Conservation (phyloP, 108 stramenopile genomes). For the Cyclostephanos tholiformis region DNA sequence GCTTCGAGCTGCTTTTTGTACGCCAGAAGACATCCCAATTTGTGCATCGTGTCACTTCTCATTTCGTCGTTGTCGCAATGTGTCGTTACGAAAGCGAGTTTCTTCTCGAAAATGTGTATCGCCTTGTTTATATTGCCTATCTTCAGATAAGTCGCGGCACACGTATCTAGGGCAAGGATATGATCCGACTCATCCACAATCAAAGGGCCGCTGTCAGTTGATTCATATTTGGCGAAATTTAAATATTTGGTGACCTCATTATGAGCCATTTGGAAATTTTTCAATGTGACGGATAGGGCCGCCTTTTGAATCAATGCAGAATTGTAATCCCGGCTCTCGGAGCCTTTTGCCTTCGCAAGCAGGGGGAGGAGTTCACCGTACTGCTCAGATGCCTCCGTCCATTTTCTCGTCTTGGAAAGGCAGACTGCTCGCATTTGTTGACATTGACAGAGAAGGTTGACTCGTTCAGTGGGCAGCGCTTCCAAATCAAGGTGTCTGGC, state of each 20-base stretch:
- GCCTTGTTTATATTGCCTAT: slow-evolving; percentile 34
- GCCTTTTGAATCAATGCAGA: slow-evolving; percentile 39
- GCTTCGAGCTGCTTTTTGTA: slow-evolving; percentile 24
- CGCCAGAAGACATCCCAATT: slow-evolving; percentile 44
- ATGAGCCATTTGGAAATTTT: slow-evolving; percentile 17
- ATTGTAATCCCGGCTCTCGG: slow-evolving; percentile 21
- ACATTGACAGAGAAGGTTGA: slow-evolving; percentile 24
- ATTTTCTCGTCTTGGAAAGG: slow-evolving; percentile 26
- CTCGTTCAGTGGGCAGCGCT: slow-evolving; percentile 31
- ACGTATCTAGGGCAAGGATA: slow-evolving; percentile 39
- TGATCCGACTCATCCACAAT: slow-evolving; percentile 37
- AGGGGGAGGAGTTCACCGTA: slow-evolving; percentile 37
- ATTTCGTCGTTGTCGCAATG: slow-evolving; percentile 30
- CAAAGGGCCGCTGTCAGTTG: background rate
- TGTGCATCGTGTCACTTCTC: slow-evolving; percentile 44
- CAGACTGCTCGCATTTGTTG: slow-evolving; percentile 38
- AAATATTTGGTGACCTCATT: slow-evolving; percentile 29
- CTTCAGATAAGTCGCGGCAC: slow-evolving; percentile 29
- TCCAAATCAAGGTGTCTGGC: slow-evolving; percentile 23
- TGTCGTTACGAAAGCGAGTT: slow-evolving; percentile 23
- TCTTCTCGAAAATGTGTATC: slow-evolving; percentile 30
- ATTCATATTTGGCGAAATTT: slow-evolving; percentile 7
- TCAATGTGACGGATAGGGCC: slow-evolving; percentile 32
- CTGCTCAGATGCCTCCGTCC: slow-evolving; percentile 37
- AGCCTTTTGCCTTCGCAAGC: slow-evolving; percentile 32